These are phyloP conservation scores for Gryganskiella cystojenkinii DNA, from an alignment of 192 early-diverging fungal species.

Conservation along the genomic window DNA sequence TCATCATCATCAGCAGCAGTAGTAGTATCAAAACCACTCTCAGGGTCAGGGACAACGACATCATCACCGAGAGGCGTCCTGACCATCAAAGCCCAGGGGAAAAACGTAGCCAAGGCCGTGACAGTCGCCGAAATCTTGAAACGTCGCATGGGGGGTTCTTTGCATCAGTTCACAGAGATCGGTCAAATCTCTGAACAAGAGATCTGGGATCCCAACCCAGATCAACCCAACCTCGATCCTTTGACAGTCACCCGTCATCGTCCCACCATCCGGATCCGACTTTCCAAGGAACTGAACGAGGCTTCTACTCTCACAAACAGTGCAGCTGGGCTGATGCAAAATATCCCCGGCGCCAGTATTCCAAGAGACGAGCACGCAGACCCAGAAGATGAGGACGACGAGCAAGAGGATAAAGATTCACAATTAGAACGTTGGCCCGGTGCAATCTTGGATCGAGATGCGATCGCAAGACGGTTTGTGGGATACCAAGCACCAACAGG, in stretches of 20 bases:
- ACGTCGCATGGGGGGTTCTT: conserved; percentile 57
- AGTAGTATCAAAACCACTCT: neutral
- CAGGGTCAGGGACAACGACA: conserved; percentile 8
- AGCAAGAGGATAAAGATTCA: conserved; percentile 1
- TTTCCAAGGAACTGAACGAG: conserved; percentile 24
- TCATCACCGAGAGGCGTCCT: conserved; percentile 22
- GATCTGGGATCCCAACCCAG: conserved; percentile 46
- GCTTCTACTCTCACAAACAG: neutral
- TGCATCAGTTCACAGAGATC: conserved; percentile 67
- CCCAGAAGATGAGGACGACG: conserved; percentile 3
- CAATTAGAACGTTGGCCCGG: conserved; percentile 36
- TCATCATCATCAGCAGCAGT: neutral
- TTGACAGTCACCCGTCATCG: conserved; percentile 36
- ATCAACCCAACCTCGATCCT: conserved; percentile 35
- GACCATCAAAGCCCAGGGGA: conserved; percentile 57
- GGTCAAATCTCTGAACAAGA: conserved; percentile 51
- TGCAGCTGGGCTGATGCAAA: conserved; percentile 8
- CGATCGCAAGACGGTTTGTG: conserved; percentile 38
- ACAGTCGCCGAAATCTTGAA: conserved; percentile 76
- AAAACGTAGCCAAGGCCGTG: conserved; percentile 69
- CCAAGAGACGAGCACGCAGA: conserved; percentile 34
- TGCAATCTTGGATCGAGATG: conserved; percentile 42
- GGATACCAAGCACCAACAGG: conserved; percentile 48
- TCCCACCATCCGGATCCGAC: conserved; percentile 40
- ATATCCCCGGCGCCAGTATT: conserved; percentile 25